Conservation (phyloP, 202 grass and related monocot species). For the Digitaria exilis region DNA sequence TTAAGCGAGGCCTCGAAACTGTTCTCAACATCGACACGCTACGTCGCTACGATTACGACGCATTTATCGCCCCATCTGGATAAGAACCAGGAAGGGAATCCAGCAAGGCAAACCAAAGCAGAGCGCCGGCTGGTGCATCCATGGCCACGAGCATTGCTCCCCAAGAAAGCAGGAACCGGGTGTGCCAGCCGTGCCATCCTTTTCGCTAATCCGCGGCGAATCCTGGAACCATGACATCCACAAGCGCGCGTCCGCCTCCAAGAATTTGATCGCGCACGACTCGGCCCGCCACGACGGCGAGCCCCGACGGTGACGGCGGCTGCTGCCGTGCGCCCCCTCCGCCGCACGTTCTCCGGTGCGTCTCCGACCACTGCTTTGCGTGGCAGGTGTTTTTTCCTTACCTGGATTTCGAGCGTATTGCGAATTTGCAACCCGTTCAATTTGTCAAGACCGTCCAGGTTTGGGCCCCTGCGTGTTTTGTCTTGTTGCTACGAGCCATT, state of each 20-base stretch:
- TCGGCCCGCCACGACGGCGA: slow-evolving; percentile 21
- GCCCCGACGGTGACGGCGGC: no score
- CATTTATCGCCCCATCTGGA: neutral
- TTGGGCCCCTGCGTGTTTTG: neutral
- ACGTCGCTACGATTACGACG: neutral
- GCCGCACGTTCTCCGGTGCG: slow-evolving; percentile 1
- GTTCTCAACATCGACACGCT: neutral
- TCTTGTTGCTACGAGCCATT: neutral
- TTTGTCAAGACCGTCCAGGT: neutral
- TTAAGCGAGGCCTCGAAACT: neutral
- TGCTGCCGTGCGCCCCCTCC: neutral
- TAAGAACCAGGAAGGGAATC: neutral
- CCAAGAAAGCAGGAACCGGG: slow-evolving; percentile 34
- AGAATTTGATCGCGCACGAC: slow-evolving; percentile 12
- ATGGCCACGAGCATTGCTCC: slow-evolving; percentile 1
- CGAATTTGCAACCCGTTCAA: neutral
- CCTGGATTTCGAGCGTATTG: neutral
- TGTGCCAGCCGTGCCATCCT: neutral
- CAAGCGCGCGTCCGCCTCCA: neutral
- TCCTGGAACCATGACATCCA: slow-evolving; percentile 5
- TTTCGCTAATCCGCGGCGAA: neutral
- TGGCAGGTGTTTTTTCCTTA: slow-evolving; percentile 7
- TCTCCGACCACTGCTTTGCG: slow-evolving; percentile 27
- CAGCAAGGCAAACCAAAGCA: no score
- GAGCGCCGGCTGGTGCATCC: slow-evolving; percentile 5